Percentiles rank a stretch among this genome's conserved stretches.
phyloP scores from a whole-genome alignment of 495 filamentous ascomycete genomes.

The Usnea hakonensis region DNA sequence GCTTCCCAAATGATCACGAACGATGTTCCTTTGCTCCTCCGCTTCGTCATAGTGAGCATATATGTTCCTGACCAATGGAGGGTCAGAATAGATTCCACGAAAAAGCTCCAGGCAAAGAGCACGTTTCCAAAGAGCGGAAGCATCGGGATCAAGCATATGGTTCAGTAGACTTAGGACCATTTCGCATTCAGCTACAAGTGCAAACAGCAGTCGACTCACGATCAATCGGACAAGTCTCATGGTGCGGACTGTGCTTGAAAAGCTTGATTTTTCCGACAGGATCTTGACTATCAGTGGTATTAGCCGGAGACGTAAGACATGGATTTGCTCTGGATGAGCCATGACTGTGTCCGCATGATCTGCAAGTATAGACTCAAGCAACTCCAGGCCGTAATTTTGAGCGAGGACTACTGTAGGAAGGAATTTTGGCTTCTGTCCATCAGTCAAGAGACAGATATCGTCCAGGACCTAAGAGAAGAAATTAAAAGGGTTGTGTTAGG shows the following conservation, averaged over 20 bases:
- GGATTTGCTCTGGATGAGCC: slow-evolving; percentile 68
- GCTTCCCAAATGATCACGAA: slow-evolving; percentile 71
- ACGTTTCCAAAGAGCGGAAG: slow-evolving; percentile 70
- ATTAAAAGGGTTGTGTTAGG: neutral
- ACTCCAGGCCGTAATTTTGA: slow-evolving; percentile 75
- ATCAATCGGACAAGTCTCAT: slow-evolving; percentile 74
- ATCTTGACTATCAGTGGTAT: slow-evolving; percentile 76
- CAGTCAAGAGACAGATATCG: slow-evolving; percentile 81
- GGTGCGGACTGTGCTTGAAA: slow-evolving; percentile 75
- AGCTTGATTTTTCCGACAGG: slow-evolving; percentile 69
- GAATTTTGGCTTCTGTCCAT: slow-evolving; percentile 73
- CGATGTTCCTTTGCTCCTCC: slow-evolving; percentile 64
- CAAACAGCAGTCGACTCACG: slow-evolving; percentile 64
- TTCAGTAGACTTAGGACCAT: slow-evolving; percentile 78
- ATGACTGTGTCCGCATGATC: slow-evolving; percentile 77
- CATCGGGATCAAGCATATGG: slow-evolving; percentile 80
- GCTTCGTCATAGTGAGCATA: slow-evolving; percentile 71
- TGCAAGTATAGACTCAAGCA: slow-evolving; percentile 80
- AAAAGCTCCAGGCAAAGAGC: slow-evolving; percentile 87
- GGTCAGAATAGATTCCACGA: slow-evolving; percentile 72
- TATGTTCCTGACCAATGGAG: slow-evolving; percentile 66
- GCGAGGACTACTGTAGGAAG: slow-evolving; percentile 67
- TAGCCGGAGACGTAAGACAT: slow-evolving; percentile 69
- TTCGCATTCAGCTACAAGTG: slow-evolving; percentile 72
- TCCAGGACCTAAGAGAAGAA: slow-evolving; percentile 43